Percentiles rank a stretch among this genome's conserved stretches.
These are phyloP conservation scores for Ensete glaucum DNA, from an alignment of 176 grass and related monocot genomes.

Conservation along the genomic window DNA sequence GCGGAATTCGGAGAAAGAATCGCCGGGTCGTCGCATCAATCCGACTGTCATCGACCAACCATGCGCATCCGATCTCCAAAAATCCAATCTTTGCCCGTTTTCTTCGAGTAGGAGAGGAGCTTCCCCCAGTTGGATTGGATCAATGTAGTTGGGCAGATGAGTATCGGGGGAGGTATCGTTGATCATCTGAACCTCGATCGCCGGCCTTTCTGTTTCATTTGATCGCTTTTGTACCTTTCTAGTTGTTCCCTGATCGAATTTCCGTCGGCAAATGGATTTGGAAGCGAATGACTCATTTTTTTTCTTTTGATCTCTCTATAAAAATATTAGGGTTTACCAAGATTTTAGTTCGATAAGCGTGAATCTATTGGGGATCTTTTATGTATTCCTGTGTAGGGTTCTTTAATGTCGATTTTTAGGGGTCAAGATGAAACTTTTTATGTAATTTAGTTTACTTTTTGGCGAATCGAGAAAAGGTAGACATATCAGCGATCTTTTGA, in stretches of 20 bases:
- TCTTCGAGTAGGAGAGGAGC: not conserved
- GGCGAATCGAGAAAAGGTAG: slow-evolving; percentile 10
- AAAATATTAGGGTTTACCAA: slow-evolving; percentile 6
- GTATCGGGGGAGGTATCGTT: not conserved
- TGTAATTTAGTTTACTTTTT: not conserved
- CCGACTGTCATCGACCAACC: not conserved
- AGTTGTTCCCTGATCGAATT: not conserved
- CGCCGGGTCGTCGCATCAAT: not conserved
- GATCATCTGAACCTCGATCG: not conserved
- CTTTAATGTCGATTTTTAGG: not conserved
- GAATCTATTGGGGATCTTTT: not conserved
- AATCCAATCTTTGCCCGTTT: slow-evolving; percentile 3
- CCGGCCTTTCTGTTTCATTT: not conserved
- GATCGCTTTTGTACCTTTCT: not conserved
- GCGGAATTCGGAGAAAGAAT: not conserved
- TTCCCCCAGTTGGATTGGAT: not conserved
- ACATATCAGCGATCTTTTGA: slow-evolving; percentile 1
- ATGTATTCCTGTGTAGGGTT: not conserved
- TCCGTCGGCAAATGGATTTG: not conserved
- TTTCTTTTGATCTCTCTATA: not conserved
- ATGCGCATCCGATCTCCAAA: not conserved
- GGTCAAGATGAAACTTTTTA: not conserved
- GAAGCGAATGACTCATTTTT: not conserved
- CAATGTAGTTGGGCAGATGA: not conserved
- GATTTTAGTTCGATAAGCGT: slow-evolving; percentile 1